Conservation (phyloP, 768 basidiomycete genomes). For the Tricholoma matsutake region DNA sequence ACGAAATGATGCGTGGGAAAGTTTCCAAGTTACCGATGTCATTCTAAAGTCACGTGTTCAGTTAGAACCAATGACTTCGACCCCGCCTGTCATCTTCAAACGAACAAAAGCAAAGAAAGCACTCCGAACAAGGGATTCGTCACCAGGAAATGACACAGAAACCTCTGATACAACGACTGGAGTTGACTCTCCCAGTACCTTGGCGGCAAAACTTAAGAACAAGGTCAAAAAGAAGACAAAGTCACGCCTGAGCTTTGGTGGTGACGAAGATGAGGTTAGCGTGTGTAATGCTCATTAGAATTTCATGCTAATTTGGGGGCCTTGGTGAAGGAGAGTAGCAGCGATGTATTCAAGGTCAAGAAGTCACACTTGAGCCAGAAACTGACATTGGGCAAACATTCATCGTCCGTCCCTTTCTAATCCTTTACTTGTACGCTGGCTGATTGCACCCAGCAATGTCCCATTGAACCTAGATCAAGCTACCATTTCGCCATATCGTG, state of each 20-base stretch:
- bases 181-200: conserved; percentile 54
- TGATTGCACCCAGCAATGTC: conserved; percentile 33
- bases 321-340: conserved; percentile 47
- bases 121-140: conserved; percentile 37
- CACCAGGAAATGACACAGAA: conserved; percentile 33
- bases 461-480: conserved; percentile 54
- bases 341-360: conserved; percentile 73
- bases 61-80: conserved; percentile 34
- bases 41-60: conserved; percentile 34
- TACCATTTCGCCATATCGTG: conserved; percentile 47
- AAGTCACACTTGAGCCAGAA: conserved; percentile 76
- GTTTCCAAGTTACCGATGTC: conserved; percentile 20
- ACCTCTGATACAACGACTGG: conserved; percentile 25
- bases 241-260: conserved; percentile 77
- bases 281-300: conserved; percentile 14
- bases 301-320: conserved; percentile 24
- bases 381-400: conserved; percentile 51
- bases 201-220: conserved; percentile 68
- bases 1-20: conserved; percentile 43
- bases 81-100: conserved; percentile 48
- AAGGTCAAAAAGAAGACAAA: conserved; percentile 68
- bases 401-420: conserved; percentile 37
- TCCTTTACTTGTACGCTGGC: conserved; percentile 7
- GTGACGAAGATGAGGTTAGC: conserved; percentile 57
- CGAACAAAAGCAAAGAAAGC: conserved; percentile 43